Base-by-base conservation (phyloP, 805 yeast species). In the Kuraishia hungarica region DNA sequence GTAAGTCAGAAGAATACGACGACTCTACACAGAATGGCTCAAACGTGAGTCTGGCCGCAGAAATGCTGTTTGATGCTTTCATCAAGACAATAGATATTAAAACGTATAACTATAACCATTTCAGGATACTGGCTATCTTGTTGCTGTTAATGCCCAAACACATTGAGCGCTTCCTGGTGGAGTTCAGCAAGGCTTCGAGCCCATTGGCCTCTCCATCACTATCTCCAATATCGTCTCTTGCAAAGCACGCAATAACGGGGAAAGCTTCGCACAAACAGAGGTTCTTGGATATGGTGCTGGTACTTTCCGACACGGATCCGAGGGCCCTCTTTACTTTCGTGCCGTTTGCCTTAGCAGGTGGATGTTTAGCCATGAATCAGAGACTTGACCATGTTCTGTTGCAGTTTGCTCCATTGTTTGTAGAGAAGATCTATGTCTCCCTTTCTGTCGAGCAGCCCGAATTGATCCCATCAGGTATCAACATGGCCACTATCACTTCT, bases 1-100 rank as follows among this genome's bases (percentile, higher is more conserved):
- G 81, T 13, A 70, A 81, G 58, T 78, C 84, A 0, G 54, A 60
- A 4, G 83, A 81, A 53, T 81, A 71, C 56, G 53, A 73, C 19
- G 64, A 63, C 24, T 61, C 64, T 13, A 53, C 62, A 39, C 24
- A 51, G 11, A 28, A 53, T 19, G 47, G 26, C 20, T 53, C 55
- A 7, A 21, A n/a, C 19, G 26, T 48, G n/a, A 26, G 47, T 13
- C 22, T 54, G 20, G 68, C 66, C 51, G 69, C 70, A 5, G 76
- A 71, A 22, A 43, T 60, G 0, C 55, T 75, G n/a, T 74, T 74
- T 59, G 79, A 75, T 39, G 60, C 63, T n/a, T 51, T 70, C 5
- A 58, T 62, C 51, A 65, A 63, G 49, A 54, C 62, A 7, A 58
- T 68, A 2, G 78, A 69, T 55, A 55, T 59, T 59, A 58, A 64